Base-by-base conservation (phyloP, 192 early-diverging fungal species). In the Globomyces pollinis-pini region DNA sequence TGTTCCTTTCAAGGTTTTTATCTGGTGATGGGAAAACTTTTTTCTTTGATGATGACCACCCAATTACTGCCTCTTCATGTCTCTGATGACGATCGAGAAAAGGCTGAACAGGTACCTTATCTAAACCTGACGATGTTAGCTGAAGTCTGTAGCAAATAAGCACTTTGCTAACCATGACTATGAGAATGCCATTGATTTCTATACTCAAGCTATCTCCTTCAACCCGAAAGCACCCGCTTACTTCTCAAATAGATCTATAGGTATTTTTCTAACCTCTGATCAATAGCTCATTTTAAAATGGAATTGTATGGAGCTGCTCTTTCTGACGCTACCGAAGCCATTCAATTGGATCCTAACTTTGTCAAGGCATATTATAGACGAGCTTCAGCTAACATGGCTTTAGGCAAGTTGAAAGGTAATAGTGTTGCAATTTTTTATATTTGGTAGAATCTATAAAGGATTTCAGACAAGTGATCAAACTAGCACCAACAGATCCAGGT, bases 331-430 rank as follows among this genome's bases (percentile, higher is more conserved):
- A 81, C 91, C 59, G 72, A 80, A 45, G 91, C 93, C 12, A 78
- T 98, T 9, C 80, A 74, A 51, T 65, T 96, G 0, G 90, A 96
- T 70, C 80, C 89, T 16, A 68, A 53, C 12, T 93, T 87, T 59
- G 79, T 85, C 62, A 98, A 99, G 79, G 96, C 85, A 0, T 96
- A 96, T 68, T 99, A 91, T 69, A 86, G 96, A 35, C 80, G 93
- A 53, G 96, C 94, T 2, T 78, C 85, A 6, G 94, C 90, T 3
- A 81, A 93, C 52, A 84, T 93, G 79, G 88, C 86, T 0, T 71
- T 98, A 70, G 83, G 85, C 8, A 81, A 87, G 50, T 82, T 98
- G 60, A 90, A 91, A 75, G n/a, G n/a, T n/a, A n/a, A n/a, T n/a
- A n/a, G n/a, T n/a, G n/a, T n/a, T n/a, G n/a, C n/a, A n/a, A n/a